Base-by-base conservation (phyloP, 495 filamentous ascomycete species). In the Aspergillus homomorphus region DNA sequence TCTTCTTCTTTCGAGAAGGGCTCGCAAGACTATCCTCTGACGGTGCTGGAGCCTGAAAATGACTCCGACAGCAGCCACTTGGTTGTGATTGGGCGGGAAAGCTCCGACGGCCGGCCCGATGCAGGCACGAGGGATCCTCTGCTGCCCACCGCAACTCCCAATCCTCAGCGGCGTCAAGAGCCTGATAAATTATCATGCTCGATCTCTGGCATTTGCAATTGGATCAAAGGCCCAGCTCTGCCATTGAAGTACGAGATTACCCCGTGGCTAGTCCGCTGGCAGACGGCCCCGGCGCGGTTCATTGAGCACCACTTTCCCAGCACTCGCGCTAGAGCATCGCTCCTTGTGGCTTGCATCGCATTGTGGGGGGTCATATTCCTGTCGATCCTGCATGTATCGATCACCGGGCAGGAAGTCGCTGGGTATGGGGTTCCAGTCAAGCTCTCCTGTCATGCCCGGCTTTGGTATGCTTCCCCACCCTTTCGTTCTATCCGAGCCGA, bases 291-390 rank as follows among this genome's bases (percentile, higher is more conserved):
- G 0, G 73, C 82, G 62, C 73, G 75, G 26, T 63, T 89, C 14
- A 66, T 91, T 45, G 78, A 86, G 48, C 79, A 71, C 38, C 78
- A 75, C 42, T 69, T 87, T 16, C 88, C 87, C 20, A 78, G 71
- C 38, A 73, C 63, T 44, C 74, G 48, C n/a, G 78, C 83, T 43
- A 79, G 82, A 63, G 16, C 56, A 8, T 51, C 18, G 23, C 52
- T 68, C 21, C 71, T 89, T 38, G 66, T 83, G 4, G 66, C 65
- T 10, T 87, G 77, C 51, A 73, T 87, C 45, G 72, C 80, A 2
- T 42, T 84, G 52, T 93, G 89, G 89, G 74, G 89, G 1, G 63
- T 84, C 10, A 76, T 83, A 2, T 93, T 92, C 60, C 71, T 84
- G 18, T 63, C 82, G 3, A 78, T 87, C n/a, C 70, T 88, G 64